Evolutionary conservation across 2,329 filamentous ascomycete species (phyloP).

Genomic region (Penicillium olsonii): DNA sequence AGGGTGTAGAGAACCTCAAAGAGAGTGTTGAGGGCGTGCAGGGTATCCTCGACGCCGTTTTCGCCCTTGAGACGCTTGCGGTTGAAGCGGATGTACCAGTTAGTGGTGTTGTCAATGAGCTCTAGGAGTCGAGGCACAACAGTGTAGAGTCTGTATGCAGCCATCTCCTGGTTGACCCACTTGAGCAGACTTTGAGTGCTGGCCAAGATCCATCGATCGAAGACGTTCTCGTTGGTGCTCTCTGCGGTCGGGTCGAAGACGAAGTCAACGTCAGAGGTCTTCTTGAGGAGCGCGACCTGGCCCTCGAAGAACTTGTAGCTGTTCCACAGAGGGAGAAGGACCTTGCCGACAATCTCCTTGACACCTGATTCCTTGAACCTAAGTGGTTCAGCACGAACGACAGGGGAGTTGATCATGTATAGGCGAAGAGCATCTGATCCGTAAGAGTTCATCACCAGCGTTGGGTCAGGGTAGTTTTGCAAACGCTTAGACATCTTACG

Average conservation of each 20-base stretch:
- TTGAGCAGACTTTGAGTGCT: slow-evolving; percentile 87
- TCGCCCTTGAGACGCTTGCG: slow-evolving; percentile 88
- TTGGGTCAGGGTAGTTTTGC: slow-evolving; percentile 93
- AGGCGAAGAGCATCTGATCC: slow-evolving; percentile 85
- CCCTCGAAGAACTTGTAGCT: slow-evolving; percentile 96
- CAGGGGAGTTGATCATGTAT: slow-evolving; percentile 96
- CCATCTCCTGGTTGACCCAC: slow-evolving; percentile 92
- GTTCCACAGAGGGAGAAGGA: slow-evolving; percentile 90
- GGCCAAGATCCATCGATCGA: slow-evolving; percentile 94
- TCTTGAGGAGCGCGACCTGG: slow-evolving; percentile 82
- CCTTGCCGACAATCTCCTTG: slow-evolving; percentile 91
- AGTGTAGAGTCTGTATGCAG: slow-evolving; percentile 78
- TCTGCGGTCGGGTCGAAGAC: slow-evolving; percentile 75
- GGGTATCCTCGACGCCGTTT: slow-evolving; percentile 79
- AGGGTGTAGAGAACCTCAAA: slow-evolving; percentile 93
- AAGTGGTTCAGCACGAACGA: slow-evolving; percentile 86
- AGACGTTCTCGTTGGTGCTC: slow-evolving; percentile 80
- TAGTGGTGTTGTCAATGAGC: slow-evolving; percentile 93
- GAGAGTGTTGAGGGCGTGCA: slow-evolving; percentile 87
- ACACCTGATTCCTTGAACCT: slow-evolving; percentile 90
- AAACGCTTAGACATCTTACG: slow-evolving; percentile 99
- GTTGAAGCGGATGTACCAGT: slow-evolving; percentile 98
- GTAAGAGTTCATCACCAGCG: slow-evolving; percentile 79
- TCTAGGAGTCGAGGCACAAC: slow-evolving; percentile 82
- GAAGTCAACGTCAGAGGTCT: slow-evolving; percentile 75